phyloP scores from a whole-genome alignment of 306 rosid genomes.

The Dalbergia cochinchinensis region DNA sequence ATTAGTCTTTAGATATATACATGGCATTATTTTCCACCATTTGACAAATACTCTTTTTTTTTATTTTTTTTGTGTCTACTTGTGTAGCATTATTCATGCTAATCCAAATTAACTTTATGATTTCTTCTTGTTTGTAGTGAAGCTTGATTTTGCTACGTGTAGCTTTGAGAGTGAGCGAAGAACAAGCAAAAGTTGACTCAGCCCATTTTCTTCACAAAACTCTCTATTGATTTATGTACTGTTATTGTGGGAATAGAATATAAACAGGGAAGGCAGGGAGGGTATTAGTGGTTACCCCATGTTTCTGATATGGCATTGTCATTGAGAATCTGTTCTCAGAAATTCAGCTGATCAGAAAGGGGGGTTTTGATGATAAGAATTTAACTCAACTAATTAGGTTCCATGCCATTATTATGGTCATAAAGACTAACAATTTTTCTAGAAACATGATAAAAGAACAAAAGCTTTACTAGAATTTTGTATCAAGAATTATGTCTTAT shows the following conservation, averaged over 20 bases:
- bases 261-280: neutral
- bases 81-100: no score
- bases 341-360: neutral
- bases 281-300: neutral
- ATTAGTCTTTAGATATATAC: no score
- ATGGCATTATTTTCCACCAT: no score
- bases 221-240: neutral
- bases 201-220: constrained; percentile 5
- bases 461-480: no score
- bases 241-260: constrained; percentile 51
- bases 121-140: constrained; percentile 8
- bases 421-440: neutral
- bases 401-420: constrained; percentile 2
- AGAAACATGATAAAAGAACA: no score
- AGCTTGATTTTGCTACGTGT: neutral
- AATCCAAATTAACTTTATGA: neutral
- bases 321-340: constrained; percentile 39
- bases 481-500: no score
- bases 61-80: no score
- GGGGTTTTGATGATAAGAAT: neutral
- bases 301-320: constrained; percentile 26
- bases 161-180: neutral
- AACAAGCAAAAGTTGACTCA: constrained; percentile 43
- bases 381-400: constrained; percentile 39
- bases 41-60: no score